Evolutionary conservation across 345 rosid species (phyloP), one percentile per base, ranked within the genome.

Genomic region (Gossypium longicalyx): DNA sequence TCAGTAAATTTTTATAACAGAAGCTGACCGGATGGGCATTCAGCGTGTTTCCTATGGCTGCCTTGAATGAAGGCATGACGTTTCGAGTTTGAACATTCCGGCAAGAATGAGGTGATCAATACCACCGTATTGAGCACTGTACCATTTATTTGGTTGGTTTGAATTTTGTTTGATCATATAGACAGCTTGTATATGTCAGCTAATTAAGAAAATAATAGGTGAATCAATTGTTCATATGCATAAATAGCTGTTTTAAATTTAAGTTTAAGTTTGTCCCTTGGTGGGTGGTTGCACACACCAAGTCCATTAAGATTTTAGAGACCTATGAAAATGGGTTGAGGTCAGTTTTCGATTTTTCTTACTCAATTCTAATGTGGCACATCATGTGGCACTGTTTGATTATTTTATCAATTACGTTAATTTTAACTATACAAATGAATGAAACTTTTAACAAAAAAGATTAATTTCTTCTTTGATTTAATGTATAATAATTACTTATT

Each of bases 1-100:
- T 73, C 72, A 72, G 76, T 84, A 74, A 78, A 82, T 70, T 78
- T 66, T 74, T 73, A 57, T 29, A 54, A 8, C 65, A 10, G 74
- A 67, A 52, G 71, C 59, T 74, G 74, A 71, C 77, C 54, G 22
- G 63, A 65, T 3, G 38, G 56, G 6, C 15, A 3, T 4, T 60
- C 41, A 27, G 65, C 12, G 1, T 4, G 22, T 54, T 19, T 45
- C 1, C 41, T 34, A 53, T 70, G 70, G 76, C 54, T 59, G 76
- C 70, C 65, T 5, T 17, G 20, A 74, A 27, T 13, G 17, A 34
- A 51, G 20, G 54, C 25, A 49, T n/a, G 57, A 11, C 44, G 53
- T 20, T 59, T 59, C 64, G 13, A 59, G 41, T 23, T 59, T 27
- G 22, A n/a, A 48, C 27, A 17, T 19, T 41, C 52, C 22, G 23